These are phyloP conservation scores for Tetracladium marchalianum DNA, from an alignment of 495 filamentous ascomycete genomes.

Conservation along the genomic window DNA sequence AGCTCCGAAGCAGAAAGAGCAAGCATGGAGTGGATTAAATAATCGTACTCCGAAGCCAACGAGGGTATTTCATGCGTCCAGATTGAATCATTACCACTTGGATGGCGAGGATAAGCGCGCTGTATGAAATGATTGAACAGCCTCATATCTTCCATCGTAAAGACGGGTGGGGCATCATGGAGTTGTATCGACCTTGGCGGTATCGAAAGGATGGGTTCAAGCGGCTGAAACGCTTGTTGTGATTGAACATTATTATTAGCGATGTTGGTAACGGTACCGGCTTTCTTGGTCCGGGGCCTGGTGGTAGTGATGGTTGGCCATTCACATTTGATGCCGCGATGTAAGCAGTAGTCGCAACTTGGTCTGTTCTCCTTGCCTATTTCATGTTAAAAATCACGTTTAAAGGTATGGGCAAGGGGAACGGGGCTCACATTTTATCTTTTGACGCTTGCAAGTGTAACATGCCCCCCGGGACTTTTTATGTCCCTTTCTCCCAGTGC, in stretches of 20 bases:
- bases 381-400: no score
- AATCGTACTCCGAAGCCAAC: slow-evolving; percentile 27
- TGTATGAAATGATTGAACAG: slow-evolving; percentile 54
- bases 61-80: slow-evolving; percentile 48
- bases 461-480: slow-evolving; percentile 53
- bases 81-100: slow-evolving; percentile 42
- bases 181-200: no score
- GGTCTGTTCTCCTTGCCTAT: slow-evolving; percentile 42
- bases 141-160: slow-evolving; percentile 46
- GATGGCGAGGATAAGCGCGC: slow-evolving; percentile 46
- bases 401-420: background rate
- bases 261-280: background rate
- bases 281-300: slow-evolving; percentile 3
- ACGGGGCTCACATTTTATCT: slow-evolving; percentile 34
- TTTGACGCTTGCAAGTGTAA: slow-evolving; percentile 51
- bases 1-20: slow-evolving; percentile 42
- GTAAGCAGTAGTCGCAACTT: slow-evolving; percentile 46
- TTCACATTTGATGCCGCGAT: slow-evolving; percentile 44
- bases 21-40: slow-evolving; percentile 50
- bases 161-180: background rate
- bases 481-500: slow-evolving; percentile 22
- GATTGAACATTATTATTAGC: background rate
- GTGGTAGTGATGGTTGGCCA: slow-evolving; percentile 36
- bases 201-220: background rate
- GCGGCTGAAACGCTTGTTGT: background rate